Conservation (phyloP, 2,329 filamentous ascomycete genomes). For the Fusarium mundagurra region DNA sequence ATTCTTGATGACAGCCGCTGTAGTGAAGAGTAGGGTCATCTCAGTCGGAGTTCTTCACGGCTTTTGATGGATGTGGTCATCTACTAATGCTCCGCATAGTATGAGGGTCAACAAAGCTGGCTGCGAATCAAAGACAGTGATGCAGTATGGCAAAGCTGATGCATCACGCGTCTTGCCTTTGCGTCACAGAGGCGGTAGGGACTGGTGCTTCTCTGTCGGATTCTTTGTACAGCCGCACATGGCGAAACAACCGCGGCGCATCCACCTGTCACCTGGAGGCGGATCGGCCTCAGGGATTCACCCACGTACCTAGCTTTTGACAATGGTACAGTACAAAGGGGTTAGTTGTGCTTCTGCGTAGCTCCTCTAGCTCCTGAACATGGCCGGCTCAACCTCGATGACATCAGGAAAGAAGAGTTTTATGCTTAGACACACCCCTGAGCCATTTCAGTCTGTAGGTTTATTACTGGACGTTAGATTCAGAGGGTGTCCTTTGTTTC, state of each 20-base stretch:
- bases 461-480: neutral
- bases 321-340: neutral
- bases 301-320: neutral
- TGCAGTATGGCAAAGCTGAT: neutral
- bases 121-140: slow-evolving; percentile 10
- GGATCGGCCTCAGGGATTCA: slow-evolving; percentile 32
- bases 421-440: neutral
- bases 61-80: neutral
- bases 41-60: neutral
- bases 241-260: slow-evolving; percentile 25
- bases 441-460: neutral
- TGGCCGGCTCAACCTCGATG: neutral
- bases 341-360: neutral
- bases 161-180: slow-evolving; percentile 7
- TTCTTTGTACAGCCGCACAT: neutral
- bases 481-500: neutral
- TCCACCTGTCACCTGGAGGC: slow-evolving; percentile 19
- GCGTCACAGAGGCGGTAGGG: slow-evolving; percentile 7
- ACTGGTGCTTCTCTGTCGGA: neutral
- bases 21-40: slow-evolving; percentile 19
- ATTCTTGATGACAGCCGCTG: slow-evolving; percentile 21
- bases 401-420: neutral
- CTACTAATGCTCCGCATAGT: neutral
- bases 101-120: slow-evolving; percentile 2
- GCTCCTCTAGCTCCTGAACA: neutral